Evolutionary conservation across 306 rosid species (phyloP), one percentile per base, ranked within the genome.

Genomic region (Astragalus membranaceus): DNA sequence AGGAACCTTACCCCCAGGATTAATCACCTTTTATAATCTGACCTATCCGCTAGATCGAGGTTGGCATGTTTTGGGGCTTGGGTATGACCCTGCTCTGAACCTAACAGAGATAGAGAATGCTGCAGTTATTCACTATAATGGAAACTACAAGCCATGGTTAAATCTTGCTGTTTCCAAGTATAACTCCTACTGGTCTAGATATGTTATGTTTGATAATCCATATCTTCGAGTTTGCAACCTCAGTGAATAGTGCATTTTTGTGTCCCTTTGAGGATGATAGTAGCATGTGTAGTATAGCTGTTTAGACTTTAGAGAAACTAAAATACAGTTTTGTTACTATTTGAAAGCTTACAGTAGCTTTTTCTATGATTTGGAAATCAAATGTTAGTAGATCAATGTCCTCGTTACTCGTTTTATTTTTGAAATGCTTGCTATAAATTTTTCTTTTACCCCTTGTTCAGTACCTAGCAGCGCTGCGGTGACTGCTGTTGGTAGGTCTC

Each of bases 131-230:
- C 98, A 94, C 84, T 94, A 90, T 87, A 94, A 94, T 15, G 98
- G 98, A 75, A 94, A 94, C 86, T 87, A 90, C 89, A 94, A 94
- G 81, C 98, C 98, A 16, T 94, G 98, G 97, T 76, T 94, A 82
- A 88, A 87, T 77, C 86, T 94, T 48, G 98, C 98, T 77, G 87
- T 94, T 82, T 87, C 96, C 39, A 94, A 88, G 82, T 94, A 94
- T 81, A 90, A 81, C 76, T 76, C 92, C 3, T 94, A 76, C 82
- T 94, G 98, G 98, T 85, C 98, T 73, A 87, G 70, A 80, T 87
- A 90, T 79, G 91, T 94, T 42, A 88, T 80, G 83, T 77, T 73
- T 47, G 95, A 91, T 68, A 90, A 91, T 78, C 87, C 88, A 14
- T 90, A 90, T 84, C 82, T 94, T 77, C 78, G 58, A 66, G 79